Percentiles rank a stretch among this genome's conserved stretches.
Evolutionary conservation across 345 rosid species (phyloP).

Genomic region (Gossypium thurberi): DNA sequence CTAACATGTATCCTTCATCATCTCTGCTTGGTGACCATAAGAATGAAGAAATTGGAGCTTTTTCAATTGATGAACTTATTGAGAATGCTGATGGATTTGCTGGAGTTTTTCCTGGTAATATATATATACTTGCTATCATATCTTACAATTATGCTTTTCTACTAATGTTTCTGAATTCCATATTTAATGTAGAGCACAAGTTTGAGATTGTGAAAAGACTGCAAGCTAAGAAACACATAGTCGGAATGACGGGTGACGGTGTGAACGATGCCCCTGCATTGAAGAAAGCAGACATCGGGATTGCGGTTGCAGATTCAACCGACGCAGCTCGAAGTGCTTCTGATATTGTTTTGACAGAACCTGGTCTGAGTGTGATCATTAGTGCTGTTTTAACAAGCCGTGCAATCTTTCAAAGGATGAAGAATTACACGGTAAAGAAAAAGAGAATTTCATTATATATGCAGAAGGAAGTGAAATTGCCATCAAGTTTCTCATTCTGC

Average conservation of each 20-base stretch:
- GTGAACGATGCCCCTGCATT: constrained; percentile 92
- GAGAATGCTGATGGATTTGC: constrained; percentile 94
- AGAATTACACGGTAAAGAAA: constrained; percentile 65
- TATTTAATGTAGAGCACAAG: constrained; percentile 60
- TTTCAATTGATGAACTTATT: constrained; percentile 69
- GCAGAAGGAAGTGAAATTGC: not conserved
- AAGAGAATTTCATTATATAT: not conserved
- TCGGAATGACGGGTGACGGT: constrained; percentile 96
- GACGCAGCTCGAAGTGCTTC: constrained; percentile 93
- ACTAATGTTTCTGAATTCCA: not conserved
- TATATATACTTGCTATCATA: not conserved
- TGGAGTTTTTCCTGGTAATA: constrained; percentile 82
- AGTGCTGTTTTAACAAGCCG: constrained; percentile 93
- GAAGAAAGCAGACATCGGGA: constrained; percentile 83
- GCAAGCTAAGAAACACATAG: constrained; percentile 74
- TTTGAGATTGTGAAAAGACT: constrained; percentile 73
- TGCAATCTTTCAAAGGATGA: constrained; percentile 91
- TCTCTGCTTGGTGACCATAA: constrained; percentile 71
- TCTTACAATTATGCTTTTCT: not conserved
- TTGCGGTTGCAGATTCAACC: constrained; percentile 90
- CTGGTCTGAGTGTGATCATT: constrained; percentile 84
- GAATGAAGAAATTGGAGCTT: constrained; percentile 34
- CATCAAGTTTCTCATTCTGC: constrained; percentile 10
- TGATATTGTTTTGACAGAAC: constrained; percentile 87
- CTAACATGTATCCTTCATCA: constrained; percentile 91